Conservation (phyloP, 2,329 filamentous ascomycete genomes). For the Ilyonectria mors-panacis region DNA sequence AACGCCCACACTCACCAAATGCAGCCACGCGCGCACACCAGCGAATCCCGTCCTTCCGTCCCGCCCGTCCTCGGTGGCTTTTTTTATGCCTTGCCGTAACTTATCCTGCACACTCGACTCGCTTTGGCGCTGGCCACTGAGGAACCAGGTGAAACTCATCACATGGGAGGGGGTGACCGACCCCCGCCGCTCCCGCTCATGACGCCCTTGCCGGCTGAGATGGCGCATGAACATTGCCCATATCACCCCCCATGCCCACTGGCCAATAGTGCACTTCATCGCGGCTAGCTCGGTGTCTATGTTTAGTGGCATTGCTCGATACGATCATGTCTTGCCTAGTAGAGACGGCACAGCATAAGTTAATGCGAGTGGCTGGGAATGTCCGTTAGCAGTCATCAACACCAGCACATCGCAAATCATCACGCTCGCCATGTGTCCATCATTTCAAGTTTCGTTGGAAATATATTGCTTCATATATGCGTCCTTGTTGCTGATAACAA, state of each 20-base stretch:
- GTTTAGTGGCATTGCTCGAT: background rate
- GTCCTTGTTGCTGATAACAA: slow-evolving; percentile 9
- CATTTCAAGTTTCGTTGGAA: background rate
- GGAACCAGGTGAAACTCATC: slow-evolving; percentile 1
- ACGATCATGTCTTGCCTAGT: background rate
- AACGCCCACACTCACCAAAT: slow-evolving; percentile 5
- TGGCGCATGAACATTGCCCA: slow-evolving; percentile 29
- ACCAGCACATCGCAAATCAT: background rate
- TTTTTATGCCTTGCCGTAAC: background rate
- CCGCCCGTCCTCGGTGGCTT: slow-evolving; percentile 1
- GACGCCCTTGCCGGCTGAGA: slow-evolving; percentile 35
- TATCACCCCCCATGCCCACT: slow-evolving; percentile 15
- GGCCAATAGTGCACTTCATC: slow-evolving; percentile 16
- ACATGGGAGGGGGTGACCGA: slow-evolving; percentile 11
- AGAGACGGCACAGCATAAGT: slow-evolving; percentile 1
- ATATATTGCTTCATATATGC: slow-evolving; percentile 10
- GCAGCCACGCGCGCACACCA: slow-evolving; percentile 15
- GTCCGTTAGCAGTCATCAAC: background rate
- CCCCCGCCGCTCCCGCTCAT: slow-evolving; percentile 23
- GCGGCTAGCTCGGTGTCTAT: slow-evolving; percentile 16
- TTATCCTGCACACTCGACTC: background rate
- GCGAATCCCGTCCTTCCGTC: slow-evolving; percentile 11
- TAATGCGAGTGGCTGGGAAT: background rate
- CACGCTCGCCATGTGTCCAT: background rate
- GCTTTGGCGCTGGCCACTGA: background rate